phyloP scores from a whole-genome alignment of 768 basidiomycete species.

The Coprinopsis marcescibilis region DNA sequence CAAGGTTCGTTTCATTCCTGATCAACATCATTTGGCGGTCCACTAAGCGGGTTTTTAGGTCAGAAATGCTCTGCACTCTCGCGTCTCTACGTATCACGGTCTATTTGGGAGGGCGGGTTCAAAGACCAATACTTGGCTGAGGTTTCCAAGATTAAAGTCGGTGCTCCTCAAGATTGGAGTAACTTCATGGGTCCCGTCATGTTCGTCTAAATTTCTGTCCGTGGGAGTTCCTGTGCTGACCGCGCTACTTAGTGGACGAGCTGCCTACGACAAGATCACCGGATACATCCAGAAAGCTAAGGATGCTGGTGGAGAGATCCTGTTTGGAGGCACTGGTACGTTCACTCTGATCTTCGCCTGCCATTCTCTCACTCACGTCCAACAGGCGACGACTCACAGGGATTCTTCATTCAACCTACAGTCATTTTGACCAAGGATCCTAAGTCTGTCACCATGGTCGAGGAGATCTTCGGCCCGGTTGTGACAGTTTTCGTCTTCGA shows the following conservation, averaged over 20 bases:
- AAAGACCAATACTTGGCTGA: conserved; percentile 72
- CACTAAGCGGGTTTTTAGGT: conserved; percentile 34
- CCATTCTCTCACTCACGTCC: neutral
- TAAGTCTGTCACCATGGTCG: conserved; percentile 79
- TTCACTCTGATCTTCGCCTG: neutral
- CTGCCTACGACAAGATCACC: conserved; percentile 85
- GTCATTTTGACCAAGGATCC: conserved; percentile 92
- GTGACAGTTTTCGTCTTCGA: conserved; percentile 89
- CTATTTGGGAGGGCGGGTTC: conserved; percentile 83
- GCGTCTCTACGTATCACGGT: conserved; percentile 82
- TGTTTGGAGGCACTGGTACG: conserved; percentile 78
- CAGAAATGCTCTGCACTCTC: conserved; percentile 98
- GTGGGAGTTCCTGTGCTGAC: conserved; percentile 6
- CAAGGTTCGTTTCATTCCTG: conserved; percentile 50
- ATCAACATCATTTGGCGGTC: neutral
- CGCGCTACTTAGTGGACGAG: conserved; percentile 49
- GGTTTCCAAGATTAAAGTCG: conserved; percentile 81
- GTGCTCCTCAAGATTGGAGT: conserved; percentile 63
- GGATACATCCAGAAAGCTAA: conserved; percentile 84
- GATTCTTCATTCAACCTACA: conserved; percentile 92
- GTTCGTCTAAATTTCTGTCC: conserved; percentile 32
- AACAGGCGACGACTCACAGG: conserved; percentile 83
- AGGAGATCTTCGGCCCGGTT: conserved; percentile 98
- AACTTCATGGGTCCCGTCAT: conserved; percentile 98
- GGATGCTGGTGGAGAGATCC: conserved; percentile 81